These are phyloP conservation scores for Nemania sp. DNA, from an alignment of 2,329 filamentous ascomycete species.

Conservation along the genomic window DNA sequence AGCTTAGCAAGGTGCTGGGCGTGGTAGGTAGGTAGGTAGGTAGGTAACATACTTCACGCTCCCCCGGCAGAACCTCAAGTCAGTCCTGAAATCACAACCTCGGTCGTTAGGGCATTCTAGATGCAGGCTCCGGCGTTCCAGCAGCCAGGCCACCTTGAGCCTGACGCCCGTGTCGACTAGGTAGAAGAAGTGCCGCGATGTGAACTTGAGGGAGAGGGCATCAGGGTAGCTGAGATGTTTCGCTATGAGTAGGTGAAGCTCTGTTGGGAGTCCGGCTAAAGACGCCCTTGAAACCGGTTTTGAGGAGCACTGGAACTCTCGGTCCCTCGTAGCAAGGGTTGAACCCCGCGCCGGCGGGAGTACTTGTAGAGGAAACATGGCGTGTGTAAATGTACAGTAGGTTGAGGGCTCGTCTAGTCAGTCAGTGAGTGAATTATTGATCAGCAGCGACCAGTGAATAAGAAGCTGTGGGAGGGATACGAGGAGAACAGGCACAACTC, in stretches of 20 bases:
- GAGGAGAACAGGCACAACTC: neutral
- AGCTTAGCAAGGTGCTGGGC: neutral
- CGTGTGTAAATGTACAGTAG: neutral
- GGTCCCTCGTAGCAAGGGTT: neutral
- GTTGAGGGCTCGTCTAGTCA: neutral
- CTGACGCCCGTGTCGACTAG: conserved; percentile 74
- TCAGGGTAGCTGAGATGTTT: conserved; percentile 75
- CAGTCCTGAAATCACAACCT: conserved; percentile 69
- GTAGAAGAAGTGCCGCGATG: conserved; percentile 70
- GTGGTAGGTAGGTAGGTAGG: too few relatives aligned
- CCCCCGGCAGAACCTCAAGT: conserved; percentile 70
- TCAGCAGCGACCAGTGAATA: neutral
- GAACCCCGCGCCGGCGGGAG: conserved; percentile 1
- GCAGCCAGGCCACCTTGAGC: conserved; percentile 76
- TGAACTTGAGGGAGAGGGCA: conserved; percentile 77
- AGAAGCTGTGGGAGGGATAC: neutral
- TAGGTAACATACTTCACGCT: conserved; percentile 65
- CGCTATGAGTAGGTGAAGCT: conserved; percentile 74
- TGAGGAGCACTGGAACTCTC: conserved; percentile 10
- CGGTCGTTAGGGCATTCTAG: conserved; percentile 73
- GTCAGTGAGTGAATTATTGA: neutral
- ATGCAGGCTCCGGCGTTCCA: conserved; percentile 71
- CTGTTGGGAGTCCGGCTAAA: conserved; percentile 69
- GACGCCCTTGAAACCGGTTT: conserved; percentile 25
- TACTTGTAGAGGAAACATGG: conserved; percentile 24